A percentile compares a stretch with the other conserved stretches of the same genome.
Evolutionary conservation across 2,329 filamentous ascomycete genomes (phyloP).

Genomic region (Botrytis fabae): DNA sequence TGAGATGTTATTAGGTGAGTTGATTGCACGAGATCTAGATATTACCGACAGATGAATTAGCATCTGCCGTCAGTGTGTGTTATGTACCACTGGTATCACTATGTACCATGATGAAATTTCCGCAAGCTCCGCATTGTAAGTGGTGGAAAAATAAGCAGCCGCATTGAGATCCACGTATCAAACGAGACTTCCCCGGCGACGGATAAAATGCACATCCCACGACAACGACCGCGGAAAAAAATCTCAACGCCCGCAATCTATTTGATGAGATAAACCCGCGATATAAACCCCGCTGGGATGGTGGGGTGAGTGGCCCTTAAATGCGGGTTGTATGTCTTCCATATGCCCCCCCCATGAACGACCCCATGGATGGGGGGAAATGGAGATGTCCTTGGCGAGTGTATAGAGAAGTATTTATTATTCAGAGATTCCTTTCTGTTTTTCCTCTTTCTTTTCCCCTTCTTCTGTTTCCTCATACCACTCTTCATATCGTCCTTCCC

Average conservation of each 20-base stretch:
- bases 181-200: background rate
- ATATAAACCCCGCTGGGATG: background rate
- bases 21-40: background rate
- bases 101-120: background rate
- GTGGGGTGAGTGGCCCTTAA: background rate
- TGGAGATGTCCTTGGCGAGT: conserved; percentile 1
- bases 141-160: conserved; percentile 23
- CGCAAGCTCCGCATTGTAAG: background rate
- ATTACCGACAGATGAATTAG: background rate
- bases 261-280: background rate
- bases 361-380: background rate
- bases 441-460: background rate
- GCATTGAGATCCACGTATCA: conserved; percentile 16
- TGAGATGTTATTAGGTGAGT: background rate
- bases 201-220: conserved; percentile 9
- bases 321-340: background rate
- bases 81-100: background rate
- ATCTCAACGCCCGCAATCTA: background rate
- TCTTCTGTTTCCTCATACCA: conserved; percentile 9
- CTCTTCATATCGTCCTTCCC: background rate
- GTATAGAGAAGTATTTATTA: conserved; percentile 18
- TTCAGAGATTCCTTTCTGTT: background rate
- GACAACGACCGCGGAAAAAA: background rate
- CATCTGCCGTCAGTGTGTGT: background rate
- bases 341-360: background rate